phyloP scores from a whole-genome alignment of 176 grass and related monocot genomes.

The Zea luxurians region DNA sequence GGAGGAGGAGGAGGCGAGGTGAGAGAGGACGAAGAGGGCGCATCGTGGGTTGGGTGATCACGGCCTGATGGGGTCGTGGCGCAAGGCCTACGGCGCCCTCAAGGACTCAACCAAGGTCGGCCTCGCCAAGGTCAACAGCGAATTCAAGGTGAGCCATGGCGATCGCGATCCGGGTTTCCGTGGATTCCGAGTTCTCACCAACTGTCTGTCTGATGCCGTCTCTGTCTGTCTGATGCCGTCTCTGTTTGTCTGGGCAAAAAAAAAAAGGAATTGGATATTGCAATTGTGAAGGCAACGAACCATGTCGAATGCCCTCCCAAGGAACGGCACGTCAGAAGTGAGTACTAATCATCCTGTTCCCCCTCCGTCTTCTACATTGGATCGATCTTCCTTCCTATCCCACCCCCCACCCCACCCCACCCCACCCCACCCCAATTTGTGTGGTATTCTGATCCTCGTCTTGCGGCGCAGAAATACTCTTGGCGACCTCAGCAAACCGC shows the following conservation, averaged over 20 bases:
- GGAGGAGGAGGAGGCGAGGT: conserved; percentile 39
- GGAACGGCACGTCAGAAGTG: conserved; percentile 89
- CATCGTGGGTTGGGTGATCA: conserved; percentile 39
- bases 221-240: neutral
- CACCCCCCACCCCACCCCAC: no score
- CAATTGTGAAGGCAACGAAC: conserved; percentile 94
- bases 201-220: neutral
- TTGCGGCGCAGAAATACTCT: conserved; percentile 58
- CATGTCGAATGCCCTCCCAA: conserved; percentile 93
- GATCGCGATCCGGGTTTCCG: neutral
- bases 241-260: neutral
- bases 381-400: neutral
- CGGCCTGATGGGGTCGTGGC: conserved; percentile 69
- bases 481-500: conserved; percentile 54
- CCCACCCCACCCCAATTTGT: neutral
- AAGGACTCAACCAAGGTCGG: conserved; percentile 93
- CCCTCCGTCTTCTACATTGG: neutral
- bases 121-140: conserved; percentile 94
- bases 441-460: neutral
- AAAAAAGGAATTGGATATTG: conserved; percentile 82
- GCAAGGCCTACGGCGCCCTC: conserved; percentile 96
- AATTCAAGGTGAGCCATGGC: conserved; percentile 70
- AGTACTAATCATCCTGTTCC: conserved; percentile 20
- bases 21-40: conserved; percentile 9
- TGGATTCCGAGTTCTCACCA: neutral